phyloP scores from a whole-genome alignment of 345 rosid species.

The Sonneratia alba region DNA sequence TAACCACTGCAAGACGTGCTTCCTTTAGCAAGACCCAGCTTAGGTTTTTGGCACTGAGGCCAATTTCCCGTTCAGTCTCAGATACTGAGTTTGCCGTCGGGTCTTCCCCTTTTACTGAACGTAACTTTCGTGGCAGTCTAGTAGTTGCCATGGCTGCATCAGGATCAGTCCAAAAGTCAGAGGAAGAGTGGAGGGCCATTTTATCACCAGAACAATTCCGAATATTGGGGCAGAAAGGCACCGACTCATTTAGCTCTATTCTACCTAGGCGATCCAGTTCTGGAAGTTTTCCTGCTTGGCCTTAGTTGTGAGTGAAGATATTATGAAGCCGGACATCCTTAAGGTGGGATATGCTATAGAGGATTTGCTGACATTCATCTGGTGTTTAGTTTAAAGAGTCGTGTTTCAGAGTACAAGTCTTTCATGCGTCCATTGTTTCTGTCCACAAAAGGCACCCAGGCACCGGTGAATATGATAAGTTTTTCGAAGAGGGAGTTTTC shows the following conservation, averaged over 20 bases:
- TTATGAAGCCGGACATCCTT: neutral
- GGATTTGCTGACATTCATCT: neutral
- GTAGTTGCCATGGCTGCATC: slow-evolving; percentile 49
- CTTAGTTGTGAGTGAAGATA: neutral
- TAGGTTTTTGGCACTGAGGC: neutral
- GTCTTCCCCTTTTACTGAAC: slow-evolving; percentile 11
- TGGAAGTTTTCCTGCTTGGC: neutral
- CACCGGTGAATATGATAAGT: slow-evolving; percentile 75
- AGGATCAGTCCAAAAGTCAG: slow-evolving; percentile 59
- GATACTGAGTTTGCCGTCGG: slow-evolving; percentile 12
- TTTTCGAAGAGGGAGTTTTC: slow-evolving; percentile 56
- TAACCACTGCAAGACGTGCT: neutral
- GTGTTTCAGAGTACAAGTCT: neutral
- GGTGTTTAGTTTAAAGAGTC: neutral
- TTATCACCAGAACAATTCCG: slow-evolving; percentile 80
- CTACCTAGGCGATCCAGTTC: too few species aligned
- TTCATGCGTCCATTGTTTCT: neutral
- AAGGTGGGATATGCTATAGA: neutral
- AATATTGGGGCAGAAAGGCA: slow-evolving; percentile 74
- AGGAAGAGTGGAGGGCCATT: slow-evolving; percentile 88
- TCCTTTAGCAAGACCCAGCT: slow-evolving; percentile 12
- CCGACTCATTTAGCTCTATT: slow-evolving; percentile 27
- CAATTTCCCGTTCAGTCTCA: slow-evolving; percentile 7
- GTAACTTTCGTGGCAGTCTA: slow-evolving; percentile 38
- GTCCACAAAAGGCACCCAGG: slow-evolving; percentile 54